These are phyloP conservation scores for Yamadazyma diddensiae DNA, from an alignment of 1,139 yeast species.

Conservation along the genomic window DNA sequence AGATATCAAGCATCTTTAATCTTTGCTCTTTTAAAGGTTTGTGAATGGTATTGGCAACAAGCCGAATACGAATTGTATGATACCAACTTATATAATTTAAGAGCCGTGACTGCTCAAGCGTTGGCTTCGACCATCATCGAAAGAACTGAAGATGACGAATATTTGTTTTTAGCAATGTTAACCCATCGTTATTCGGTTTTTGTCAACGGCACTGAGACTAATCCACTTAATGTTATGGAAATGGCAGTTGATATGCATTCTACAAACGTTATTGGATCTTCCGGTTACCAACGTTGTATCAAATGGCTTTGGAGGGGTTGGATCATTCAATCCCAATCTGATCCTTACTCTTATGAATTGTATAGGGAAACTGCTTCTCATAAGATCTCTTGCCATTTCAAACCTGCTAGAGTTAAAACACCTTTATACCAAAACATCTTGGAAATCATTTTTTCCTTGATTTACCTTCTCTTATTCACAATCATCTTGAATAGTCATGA, in stretches of 20 bases:
- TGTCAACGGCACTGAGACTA: constrained; percentile 58
- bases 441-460: constrained; percentile 65
- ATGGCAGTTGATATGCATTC: constrained; percentile 85
- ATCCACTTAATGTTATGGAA: constrained; percentile 72
- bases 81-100: constrained; percentile 55
- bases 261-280: constrained; percentile 69
- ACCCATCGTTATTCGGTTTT: constrained; percentile 73
- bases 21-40: constrained; percentile 70
- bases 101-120: constrained; percentile 70
- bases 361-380: constrained; percentile 61
- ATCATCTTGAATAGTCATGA: constrained; percentile 56
- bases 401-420: constrained; percentile 80
- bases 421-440: constrained; percentile 77
- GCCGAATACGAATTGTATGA: constrained; percentile 63
- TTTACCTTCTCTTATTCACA: constrained; percentile 63
- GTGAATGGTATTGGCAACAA: constrained; percentile 72
- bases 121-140: constrained; percentile 73
- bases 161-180: constrained; percentile 70
- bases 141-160: constrained; percentile 52
- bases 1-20: constrained; percentile 67
- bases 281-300: constrained; percentile 83
- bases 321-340: constrained; percentile 74
- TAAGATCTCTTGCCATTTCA: constrained; percentile 62
- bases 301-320: constrained; percentile 94
- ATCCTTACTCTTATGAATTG: constrained; percentile 66